These are phyloP conservation scores for Colletotrichum plurivorum DNA, from an alignment of 2,329 filamentous ascomycete species.

Conservation along the genomic window DNA sequence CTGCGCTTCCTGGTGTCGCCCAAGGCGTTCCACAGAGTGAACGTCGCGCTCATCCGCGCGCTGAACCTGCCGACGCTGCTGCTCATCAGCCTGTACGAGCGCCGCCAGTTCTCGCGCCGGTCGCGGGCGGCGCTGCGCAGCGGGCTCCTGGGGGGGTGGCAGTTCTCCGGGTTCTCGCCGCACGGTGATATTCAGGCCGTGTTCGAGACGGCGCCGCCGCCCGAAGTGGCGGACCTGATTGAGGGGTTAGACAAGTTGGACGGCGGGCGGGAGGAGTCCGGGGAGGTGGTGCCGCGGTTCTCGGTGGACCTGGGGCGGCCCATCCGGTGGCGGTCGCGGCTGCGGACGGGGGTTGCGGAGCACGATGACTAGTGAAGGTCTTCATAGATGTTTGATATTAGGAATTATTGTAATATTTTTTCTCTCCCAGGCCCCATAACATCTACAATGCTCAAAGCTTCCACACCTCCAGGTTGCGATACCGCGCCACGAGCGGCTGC, in stretches of 20 bases:
- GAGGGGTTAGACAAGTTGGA: conserved; percentile 40
- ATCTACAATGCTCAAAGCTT: conserved; percentile 35
- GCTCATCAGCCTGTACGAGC: conserved; percentile 73
- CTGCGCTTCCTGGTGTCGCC: conserved; percentile 74
- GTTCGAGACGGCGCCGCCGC: conserved; percentile 71
- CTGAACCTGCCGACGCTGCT: conserved; percentile 76
- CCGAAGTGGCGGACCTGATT: conserved; percentile 51
- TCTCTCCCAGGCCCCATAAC: not conserved
- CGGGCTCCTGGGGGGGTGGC: conserved; percentile 40
- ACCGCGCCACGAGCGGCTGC: conserved; percentile 48
- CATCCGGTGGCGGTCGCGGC: conserved; percentile 11
- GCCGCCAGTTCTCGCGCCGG: conserved; percentile 66
- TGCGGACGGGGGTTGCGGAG: conserved; percentile 19
- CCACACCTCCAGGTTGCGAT: conserved; percentile 51
- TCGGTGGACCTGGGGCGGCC: conserved; percentile 7
- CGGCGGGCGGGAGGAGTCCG: conserved; percentile 7
- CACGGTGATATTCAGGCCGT: conserved; percentile 73
- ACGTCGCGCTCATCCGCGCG: conserved; percentile 74
- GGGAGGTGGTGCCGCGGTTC: conserved; percentile 9
- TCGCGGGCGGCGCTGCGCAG: conserved; percentile 28
- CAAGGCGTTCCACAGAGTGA: conserved; percentile 79
- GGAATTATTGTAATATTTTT: not conserved
- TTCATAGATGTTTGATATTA: not conserved
- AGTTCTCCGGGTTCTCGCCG: conserved; percentile 57
- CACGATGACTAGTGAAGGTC: conserved; percentile 14